Base-by-base conservation (phyloP, 495 filamentous ascomycete genomes). In the Penicillium ochrochloron region DNA sequence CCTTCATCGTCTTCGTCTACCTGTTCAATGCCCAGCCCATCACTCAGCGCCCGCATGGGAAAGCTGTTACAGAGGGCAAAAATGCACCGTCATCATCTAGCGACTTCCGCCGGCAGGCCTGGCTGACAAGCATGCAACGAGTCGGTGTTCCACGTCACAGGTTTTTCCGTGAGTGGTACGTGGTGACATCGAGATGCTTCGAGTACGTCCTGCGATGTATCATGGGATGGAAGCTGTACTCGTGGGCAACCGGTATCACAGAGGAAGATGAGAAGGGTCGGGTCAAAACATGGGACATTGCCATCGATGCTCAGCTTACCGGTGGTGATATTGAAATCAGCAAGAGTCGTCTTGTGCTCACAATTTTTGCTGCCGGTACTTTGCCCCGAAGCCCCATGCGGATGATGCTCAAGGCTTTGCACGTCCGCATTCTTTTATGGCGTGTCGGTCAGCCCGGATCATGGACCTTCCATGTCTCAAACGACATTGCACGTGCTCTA, bases 111-210 rank as follows among this genome's bases (percentile, higher is more conserved):
- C 86, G 89, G 63, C 91, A 92, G 70, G 94, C 94, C 33, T 97
- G 94, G 93, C 86, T 97, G 55, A 97, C 94, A 2, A 94, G 94
- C 5, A 89, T 97, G 63, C 94, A 97, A 77, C 92, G 91, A 23
- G 92, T 97, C 15, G 96, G 93, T 82, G 90, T 98, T n/a, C 94
- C 94, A 21, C 86, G 89, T 14, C 92, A 96, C 71, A 88, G 88
- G 55, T 92, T 97, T 70, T 83, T 92, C 66, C 87, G 93, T 19
- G 94, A 97, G 73, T 88, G 91, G 63, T 88, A 89, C 17, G 94
- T 94, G 0, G 82, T 98, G 51, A 82, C 84, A 7, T 82, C 91
- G 52, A 93, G 97, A 79, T 90, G 88, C 46, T 70, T 90, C 23
- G 96, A 96, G 68, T 89, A 96, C 44, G 87, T 90, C 56, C 66